Evolutionary conservation across 345 rosid species (phyloP).

Genomic region (Rubroshorea leprosula): DNA sequence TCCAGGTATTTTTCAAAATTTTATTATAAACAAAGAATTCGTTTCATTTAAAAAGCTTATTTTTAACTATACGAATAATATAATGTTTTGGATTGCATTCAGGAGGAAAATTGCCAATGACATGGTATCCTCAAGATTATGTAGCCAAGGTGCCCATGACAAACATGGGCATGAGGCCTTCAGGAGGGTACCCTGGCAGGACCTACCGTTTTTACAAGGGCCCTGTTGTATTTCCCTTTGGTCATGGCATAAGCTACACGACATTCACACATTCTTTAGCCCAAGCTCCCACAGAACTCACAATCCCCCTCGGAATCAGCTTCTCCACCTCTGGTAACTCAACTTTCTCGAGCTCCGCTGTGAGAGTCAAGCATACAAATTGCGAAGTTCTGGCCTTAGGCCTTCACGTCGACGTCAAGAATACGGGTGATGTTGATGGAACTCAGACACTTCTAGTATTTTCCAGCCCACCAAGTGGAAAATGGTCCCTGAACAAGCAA

Average conservation of each 20-base stretch:
- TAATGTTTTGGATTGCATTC: too few relatives aligned
- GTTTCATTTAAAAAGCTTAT: too few relatives aligned
- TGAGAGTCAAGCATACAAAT: constrained; percentile 49
- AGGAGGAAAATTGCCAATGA: constrained; percentile 94
- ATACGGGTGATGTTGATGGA: constrained; percentile 68
- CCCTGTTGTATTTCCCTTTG: constrained; percentile 79
- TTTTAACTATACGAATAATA: too few relatives aligned
- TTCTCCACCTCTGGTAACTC: constrained; percentile 30
- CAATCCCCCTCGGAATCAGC: constrained; percentile 34
- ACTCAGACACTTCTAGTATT: constrained; percentile 69
- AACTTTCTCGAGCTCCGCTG: constrained; percentile 28
- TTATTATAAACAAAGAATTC: too few relatives aligned
- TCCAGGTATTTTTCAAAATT: constrained; percentile 63
- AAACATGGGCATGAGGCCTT: constrained; percentile 69
- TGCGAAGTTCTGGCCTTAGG: constrained; percentile 39
- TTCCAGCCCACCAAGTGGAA: constrained; percentile 47
- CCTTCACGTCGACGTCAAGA: constrained; percentile 54
- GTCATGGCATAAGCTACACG: constrained; percentile 72
- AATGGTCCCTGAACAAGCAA: constrained; percentile 48
- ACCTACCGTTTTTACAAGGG: constrained; percentile 94
- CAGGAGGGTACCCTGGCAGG: constrained; percentile 74
- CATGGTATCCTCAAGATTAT: constrained; percentile 88
- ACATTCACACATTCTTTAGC: constrained; percentile 38
- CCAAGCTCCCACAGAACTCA: constrained; percentile 37
- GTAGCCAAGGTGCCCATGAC: constrained; percentile 79